phyloP scores from a whole-genome alignment of 2,329 filamentous ascomycete species.

The Byssothecium circinans region DNA sequence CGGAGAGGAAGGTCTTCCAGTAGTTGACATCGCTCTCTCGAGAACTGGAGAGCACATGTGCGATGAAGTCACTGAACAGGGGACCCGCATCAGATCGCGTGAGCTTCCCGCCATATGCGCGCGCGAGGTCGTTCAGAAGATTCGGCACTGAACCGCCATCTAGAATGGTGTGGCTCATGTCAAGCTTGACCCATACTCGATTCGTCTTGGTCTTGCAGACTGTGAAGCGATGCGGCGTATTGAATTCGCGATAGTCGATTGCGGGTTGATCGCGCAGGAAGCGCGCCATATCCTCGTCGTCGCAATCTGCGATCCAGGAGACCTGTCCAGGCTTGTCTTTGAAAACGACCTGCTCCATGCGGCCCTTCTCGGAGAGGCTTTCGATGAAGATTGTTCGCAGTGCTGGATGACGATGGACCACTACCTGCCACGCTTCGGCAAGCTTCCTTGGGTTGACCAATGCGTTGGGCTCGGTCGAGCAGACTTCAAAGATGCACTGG shows the following conservation, averaged over 20 bases:
- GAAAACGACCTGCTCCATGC: constrained; percentile 38
- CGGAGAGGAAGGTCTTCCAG: constrained; percentile 51
- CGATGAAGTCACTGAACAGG: constrained; percentile 44
- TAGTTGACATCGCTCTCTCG: constrained; percentile 43
- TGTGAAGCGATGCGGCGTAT: constrained; percentile 51
- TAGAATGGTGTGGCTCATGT: constrained; percentile 55
- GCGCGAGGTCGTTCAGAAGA: constrained; percentile 50
- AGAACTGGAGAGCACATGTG: constrained; percentile 31
- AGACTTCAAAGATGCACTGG: constrained; percentile 33
- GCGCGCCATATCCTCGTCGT: constrained; percentile 20
- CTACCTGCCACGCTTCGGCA: constrained; percentile 38
- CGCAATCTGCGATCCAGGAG: constrained; percentile 24
- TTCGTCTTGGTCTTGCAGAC: constrained; percentile 46
- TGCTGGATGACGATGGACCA: constrained; percentile 37
- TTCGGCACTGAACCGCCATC: constrained; percentile 56
- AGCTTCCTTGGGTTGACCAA: constrained; percentile 28
- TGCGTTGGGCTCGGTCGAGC: constrained; percentile 16
- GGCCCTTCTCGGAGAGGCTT: constrained; percentile 34
- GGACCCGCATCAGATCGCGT: constrained; percentile 38
- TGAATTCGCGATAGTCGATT: constrained; percentile 31
- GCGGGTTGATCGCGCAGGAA: constrained; percentile 23
- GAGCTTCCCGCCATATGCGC: constrained; percentile 50
- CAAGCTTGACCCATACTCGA: constrained; percentile 50
- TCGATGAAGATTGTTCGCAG: constrained; percentile 40
- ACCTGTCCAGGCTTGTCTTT: constrained; percentile 31